Percentiles rank a stretch among this genome's conserved stretches.
phyloP scores from a whole-genome alignment of 768 basidiomycete species.

The Tephrocybe rancida region DNA sequence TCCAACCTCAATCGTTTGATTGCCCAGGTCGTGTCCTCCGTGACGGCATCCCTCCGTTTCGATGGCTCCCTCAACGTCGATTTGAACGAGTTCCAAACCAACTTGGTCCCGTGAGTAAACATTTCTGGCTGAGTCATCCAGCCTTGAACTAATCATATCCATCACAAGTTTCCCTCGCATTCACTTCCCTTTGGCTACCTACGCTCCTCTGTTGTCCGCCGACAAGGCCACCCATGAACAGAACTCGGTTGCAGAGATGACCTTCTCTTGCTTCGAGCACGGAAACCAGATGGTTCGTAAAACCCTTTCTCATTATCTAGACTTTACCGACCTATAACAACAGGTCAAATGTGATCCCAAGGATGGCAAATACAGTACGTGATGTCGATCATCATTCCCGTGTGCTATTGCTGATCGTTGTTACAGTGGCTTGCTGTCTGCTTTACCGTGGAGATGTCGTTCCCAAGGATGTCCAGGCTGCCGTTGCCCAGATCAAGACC shows the following conservation, averaged over 20 bases:
- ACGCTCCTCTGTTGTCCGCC: constrained; percentile 91
- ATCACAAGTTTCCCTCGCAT: constrained; percentile 87
- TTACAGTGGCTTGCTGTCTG: constrained; percentile 84
- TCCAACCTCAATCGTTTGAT: constrained; percentile 95
- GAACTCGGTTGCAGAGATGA: constrained; percentile 98
- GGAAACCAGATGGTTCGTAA: constrained; percentile 89
- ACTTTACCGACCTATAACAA: neutral
- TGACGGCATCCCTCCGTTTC: constrained; percentile 96
- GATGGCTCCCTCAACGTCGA: constrained; percentile 98
- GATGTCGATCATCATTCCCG: neutral
- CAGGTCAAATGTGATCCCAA: constrained; percentile 85
- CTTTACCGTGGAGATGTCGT: constrained; percentile 97
- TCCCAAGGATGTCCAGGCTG: constrained; percentile 93
- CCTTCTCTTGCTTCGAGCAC: constrained; percentile 95
- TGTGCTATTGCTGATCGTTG: constrained; percentile 16
- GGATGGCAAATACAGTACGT: constrained; percentile 97
- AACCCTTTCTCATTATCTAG: neutral
- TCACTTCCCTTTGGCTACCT: constrained; percentile 97
- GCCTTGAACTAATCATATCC: constrained; percentile 10
- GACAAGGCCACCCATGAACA: constrained; percentile 97
- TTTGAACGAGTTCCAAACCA: constrained; percentile 98
- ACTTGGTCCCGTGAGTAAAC: constrained; percentile 86
- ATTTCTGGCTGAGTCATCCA: constrained; percentile 2
- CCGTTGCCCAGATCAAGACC: constrained; percentile 93
- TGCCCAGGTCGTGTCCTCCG: constrained; percentile 97